phyloP scores from a whole-genome alignment of 148 eudicot genomes.

The Chenopodium formosanum region DNA sequence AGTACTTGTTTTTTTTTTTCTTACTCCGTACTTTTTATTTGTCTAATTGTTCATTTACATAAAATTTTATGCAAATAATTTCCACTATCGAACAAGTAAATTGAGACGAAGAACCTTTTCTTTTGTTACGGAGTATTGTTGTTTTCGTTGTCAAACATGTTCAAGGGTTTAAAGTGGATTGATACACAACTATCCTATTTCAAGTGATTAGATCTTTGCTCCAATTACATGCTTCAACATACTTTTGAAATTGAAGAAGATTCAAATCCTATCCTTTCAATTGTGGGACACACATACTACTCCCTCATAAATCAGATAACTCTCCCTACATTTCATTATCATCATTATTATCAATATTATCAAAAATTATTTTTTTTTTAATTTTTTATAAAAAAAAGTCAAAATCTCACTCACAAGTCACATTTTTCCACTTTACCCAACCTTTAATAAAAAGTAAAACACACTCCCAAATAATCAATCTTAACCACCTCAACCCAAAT shows the following conservation, averaged over 20 bases:
- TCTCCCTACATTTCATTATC: not conserved
- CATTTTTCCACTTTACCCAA: not conserved
- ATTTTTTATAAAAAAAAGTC: not conserved
- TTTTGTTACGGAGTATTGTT: too few relatives aligned
- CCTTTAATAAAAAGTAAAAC: not conserved
- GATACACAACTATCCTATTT: too few relatives aligned
- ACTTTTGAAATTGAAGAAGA: not conserved
- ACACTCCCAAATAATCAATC: not conserved
- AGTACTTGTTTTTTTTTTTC: too few relatives aligned
- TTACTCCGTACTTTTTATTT: too few relatives aligned
- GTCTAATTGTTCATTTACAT: too few relatives aligned
- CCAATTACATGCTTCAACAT: not conserved
- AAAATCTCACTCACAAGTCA: not conserved
- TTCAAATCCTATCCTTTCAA: slow-evolving; percentile 1
- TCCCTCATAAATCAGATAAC: not conserved
- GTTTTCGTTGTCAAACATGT: too few relatives aligned
- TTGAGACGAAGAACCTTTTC: too few relatives aligned
- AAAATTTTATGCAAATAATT: too few relatives aligned
- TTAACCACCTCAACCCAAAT: not conserved
- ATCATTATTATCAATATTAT: not conserved
- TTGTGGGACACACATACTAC: slow-evolving; percentile 1
- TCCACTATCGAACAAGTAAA: too few relatives aligned
- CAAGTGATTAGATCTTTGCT: too few relatives aligned
- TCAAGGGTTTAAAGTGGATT: too few relatives aligned
- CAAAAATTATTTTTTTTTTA: not conserved